A percentile compares a stretch with the other conserved stretches of the same genome.
Evolutionary conservation across 2,329 filamentous ascomycete species (phyloP).

Genomic region (Sclerotinia glacialis): DNA sequence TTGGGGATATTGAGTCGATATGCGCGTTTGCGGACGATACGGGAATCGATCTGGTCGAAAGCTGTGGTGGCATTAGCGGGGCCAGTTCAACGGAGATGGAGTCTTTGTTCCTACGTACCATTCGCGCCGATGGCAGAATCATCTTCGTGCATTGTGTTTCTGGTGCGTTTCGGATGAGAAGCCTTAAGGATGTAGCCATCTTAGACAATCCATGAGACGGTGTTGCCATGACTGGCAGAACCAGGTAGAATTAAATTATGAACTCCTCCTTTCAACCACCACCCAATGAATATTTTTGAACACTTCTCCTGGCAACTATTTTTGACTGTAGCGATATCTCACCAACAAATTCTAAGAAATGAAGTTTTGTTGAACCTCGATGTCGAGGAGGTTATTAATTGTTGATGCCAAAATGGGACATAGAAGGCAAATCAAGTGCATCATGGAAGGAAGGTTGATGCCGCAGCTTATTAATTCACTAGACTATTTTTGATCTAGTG

Average conservation of each 20-base stretch:
- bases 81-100: not conserved
- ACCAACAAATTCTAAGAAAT: not conserved
- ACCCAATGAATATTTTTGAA: not conserved
- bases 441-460: not conserved
- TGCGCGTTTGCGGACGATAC: constrained; percentile 25
- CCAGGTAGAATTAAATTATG: constrained; percentile 11
- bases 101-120: constrained; percentile 8
- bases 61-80: constrained; percentile 12
- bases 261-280: constrained; percentile 23
- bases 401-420: constrained; percentile 14
- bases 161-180: constrained; percentile 7
- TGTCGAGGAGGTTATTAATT: not conserved
- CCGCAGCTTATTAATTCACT: not conserved
- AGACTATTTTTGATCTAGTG: not conserved
- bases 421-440: constrained; percentile 8
- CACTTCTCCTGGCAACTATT: not conserved
- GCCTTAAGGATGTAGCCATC: constrained; percentile 16
- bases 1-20: not conserved
- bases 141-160: constrained; percentile 12
- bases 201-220: constrained; percentile 10
- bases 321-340: not conserved
- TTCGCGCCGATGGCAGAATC: constrained; percentile 2
- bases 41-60: constrained; percentile 22
- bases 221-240: constrained; percentile 21
- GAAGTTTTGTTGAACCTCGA: constrained; percentile 1